Base-by-base conservation (phyloP, 106 monocot genomes). In the Cymbidium sinense region DNA sequence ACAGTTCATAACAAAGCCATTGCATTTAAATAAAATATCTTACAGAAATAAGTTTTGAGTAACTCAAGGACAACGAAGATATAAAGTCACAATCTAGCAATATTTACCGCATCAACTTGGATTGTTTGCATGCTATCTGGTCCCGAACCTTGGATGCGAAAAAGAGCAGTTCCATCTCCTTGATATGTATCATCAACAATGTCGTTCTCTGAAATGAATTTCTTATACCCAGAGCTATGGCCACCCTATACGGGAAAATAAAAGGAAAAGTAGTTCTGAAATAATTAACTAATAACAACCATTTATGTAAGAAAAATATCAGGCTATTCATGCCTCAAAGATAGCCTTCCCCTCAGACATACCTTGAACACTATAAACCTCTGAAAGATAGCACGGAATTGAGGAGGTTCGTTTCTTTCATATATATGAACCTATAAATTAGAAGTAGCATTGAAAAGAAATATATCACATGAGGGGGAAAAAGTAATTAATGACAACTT, bases 81-180 rank as follows among this genome's bases (percentile, higher is more conserved):
- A 41, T 6, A 41, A 41, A 41, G 6, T 41, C 41, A 41, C 41
- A 41, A 7, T 41, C 41, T 41, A 41, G 9, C 41, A 41, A 41
- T 41, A 41, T 41, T 17, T 96, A 96, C 96, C 77, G 86, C 82
- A 58, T 96, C 93, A 79, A 96, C 90, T 94, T 96, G 94, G 82
- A 96, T 91, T 64, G 93, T 86, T 88, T 94, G 96, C 96, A 96
- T 94, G 82, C 91, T 92, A 29, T 96, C 91, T 61, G 91, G 91
- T 86, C 96, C 96, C 77, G 91, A 90, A 70, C 96, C 96, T 91
- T 96, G 93, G 77, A 96, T 74, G 23, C 96, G 86, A 76, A 96
- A 96, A 67, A 96, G 88, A 15, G 96, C 96, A 79, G 88, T 34
- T 36, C 93, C 91, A 86, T 85, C 87, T 81, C 87, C 88, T 70